Percentiles rank a stretch among this genome's conserved stretches.
Evolutionary conservation across 768 basidiomycete species (phyloP).

Genomic region (Lyophyllum semitale): DNA sequence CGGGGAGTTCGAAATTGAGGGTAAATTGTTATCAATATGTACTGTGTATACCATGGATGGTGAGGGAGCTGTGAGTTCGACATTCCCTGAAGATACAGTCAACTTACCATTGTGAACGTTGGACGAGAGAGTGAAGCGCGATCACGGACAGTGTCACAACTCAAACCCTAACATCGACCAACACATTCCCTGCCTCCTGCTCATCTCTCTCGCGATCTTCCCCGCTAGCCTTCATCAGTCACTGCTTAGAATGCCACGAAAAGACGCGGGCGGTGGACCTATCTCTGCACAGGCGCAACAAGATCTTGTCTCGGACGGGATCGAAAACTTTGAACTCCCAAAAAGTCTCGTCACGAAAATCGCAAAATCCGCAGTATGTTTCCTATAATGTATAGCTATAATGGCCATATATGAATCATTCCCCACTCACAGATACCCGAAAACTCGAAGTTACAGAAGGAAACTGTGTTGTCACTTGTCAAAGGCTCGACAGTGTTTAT

Average conservation of each 20-base stretch:
- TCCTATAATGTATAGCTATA: background rate
- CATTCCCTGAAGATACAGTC: background rate
- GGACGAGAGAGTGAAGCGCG: background rate
- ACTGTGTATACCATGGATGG: too few relatives aligned
- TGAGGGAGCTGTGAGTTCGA: too few relatives aligned
- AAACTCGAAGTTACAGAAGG: constrained; percentile 86
- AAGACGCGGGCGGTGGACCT: constrained; percentile 54
- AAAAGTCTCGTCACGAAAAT: constrained; percentile 82
- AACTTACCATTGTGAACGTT: background rate
- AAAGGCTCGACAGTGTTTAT: constrained; percentile 96
- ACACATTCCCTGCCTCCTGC: background rate
- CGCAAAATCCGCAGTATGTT: constrained; percentile 74
- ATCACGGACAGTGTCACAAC: background rate
- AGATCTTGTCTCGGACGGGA: constrained; percentile 78
- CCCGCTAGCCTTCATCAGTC: background rate
- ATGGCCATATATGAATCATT: background rate
- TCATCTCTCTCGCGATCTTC: background rate
- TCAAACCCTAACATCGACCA: background rate
- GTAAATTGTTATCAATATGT: too few relatives aligned
- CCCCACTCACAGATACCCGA: constrained; percentile 67
- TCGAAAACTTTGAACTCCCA: constrained; percentile 89
- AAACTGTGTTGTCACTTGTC: constrained; percentile 79
- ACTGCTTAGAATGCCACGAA: constrained; percentile 65
- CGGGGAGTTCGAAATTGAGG: too few relatives aligned
- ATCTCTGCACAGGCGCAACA: constrained; percentile 79